Evolutionary conservation across 371 early-diverging fungal genomes (phyloP).

Genomic region (Haplosporangium sp.): DNA sequence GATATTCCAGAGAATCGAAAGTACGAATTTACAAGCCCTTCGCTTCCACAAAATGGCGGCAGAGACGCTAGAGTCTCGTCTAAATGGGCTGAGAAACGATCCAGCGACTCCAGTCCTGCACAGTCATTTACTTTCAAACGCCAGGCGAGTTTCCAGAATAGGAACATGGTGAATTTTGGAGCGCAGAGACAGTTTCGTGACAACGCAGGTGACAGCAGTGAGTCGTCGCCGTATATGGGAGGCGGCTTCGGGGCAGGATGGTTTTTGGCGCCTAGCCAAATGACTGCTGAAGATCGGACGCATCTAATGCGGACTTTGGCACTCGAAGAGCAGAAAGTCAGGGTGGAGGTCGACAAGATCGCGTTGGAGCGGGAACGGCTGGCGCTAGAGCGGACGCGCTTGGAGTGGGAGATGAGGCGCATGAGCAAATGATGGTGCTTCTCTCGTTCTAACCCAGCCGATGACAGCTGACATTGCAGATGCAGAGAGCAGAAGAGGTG

Average conservation of each 20-base stretch:
- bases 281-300: constrained; percentile 29
- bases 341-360: constrained; percentile 42
- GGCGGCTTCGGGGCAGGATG: not conserved
- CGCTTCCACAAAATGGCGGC: constrained; percentile 10
- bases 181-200: not conserved
- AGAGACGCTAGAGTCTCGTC: not conserved
- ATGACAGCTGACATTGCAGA: not conserved
- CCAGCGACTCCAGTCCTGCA: too few relatives aligned
- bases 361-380: constrained; percentile 44
- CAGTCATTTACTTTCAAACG: too few relatives aligned
- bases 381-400: constrained; percentile 26
- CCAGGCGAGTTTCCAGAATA: too few relatives aligned
- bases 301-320: constrained; percentile 26
- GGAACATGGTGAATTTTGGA: too few relatives aligned
- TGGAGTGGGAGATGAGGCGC: constrained; percentile 41
- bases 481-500: not conserved
- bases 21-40: constrained; percentile 1
- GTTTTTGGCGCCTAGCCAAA: constrained; percentile 19
- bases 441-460: not conserved
- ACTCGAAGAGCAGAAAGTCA: constrained; percentile 35
- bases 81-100: too few relatives aligned
- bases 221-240: not conserved
- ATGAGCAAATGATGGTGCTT: not conserved
- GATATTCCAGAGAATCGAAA: not conserved
- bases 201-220: not conserved